These are phyloP conservation scores for Suhomyces wounanorum DNA, from an alignment of 1,139 yeast species.

Conservation along the genomic window DNA sequence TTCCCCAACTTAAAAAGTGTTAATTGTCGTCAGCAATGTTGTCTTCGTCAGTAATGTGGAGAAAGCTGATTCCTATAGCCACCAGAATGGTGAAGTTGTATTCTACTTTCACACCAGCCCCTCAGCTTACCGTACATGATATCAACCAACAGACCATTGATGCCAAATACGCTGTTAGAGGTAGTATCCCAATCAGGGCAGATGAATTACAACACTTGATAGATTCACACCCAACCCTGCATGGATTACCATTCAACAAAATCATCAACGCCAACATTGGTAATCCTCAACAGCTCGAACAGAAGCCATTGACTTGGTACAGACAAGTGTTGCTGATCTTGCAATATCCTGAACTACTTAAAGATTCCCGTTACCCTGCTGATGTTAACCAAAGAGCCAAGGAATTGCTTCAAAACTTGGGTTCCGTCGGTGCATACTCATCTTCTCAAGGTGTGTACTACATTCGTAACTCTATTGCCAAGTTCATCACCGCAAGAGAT, in stretches of 20 bases:
- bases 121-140: slow-evolving; percentile 39
- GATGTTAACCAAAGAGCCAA: slow-evolving; percentile 79
- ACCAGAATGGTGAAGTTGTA: slow-evolving; percentile 2
- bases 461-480: slow-evolving; percentile 76
- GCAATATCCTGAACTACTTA: slow-evolving; percentile 76
- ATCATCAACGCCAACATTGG: slow-evolving; percentile 93
- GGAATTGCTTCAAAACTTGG: slow-evolving; percentile 57
- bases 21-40: background rate
- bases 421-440: slow-evolving; percentile 93
- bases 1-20: background rate
- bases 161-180: slow-evolving; percentile 96
- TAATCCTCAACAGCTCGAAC: slow-evolving; percentile 95
- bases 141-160: slow-evolving; percentile 73
- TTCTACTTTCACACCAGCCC: slow-evolving; percentile 11
- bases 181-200: slow-evolving; percentile 89
- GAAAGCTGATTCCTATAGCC: background rate
- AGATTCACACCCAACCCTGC: slow-evolving; percentile 51
- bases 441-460: slow-evolving; percentile 82
- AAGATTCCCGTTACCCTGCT: slow-evolving; percentile 49
- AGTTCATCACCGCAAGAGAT: slow-evolving; percentile 74
- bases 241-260: slow-evolving; percentile 69
- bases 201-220: slow-evolving; percentile 68
- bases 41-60: background rate
- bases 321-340: slow-evolving; percentile 84
- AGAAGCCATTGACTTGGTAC: slow-evolving; percentile 91